These are phyloP conservation scores for Ensete glaucum DNA, from an alignment of 176 grass and related monocot genomes.

Conservation along the genomic window DNA sequence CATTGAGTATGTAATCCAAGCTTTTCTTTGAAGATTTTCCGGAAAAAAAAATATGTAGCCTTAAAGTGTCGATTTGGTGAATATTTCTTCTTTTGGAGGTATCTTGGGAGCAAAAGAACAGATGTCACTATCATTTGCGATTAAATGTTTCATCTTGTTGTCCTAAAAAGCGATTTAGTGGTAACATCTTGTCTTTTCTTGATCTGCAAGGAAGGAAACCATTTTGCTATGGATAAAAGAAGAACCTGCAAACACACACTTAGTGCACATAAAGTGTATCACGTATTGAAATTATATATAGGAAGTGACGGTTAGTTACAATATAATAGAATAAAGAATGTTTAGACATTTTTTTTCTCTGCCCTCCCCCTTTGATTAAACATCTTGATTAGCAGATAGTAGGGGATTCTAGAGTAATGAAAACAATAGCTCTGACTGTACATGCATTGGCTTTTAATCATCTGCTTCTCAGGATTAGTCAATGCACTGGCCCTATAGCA, in stretches of 20 bases:
- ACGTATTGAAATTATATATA: too few relatives aligned
- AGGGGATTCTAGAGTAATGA: not conserved
- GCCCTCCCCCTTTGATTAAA: too few relatives aligned
- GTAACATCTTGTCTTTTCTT: not conserved
- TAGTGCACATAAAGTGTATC: not conserved
- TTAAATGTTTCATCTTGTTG: too few relatives aligned
- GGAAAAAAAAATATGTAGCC: not conserved
- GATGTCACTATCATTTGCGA: not conserved
- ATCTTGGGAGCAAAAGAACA: not conserved
- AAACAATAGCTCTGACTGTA: not conserved
- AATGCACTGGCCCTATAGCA: not conserved
- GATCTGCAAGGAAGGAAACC: not conserved
- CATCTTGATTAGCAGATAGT: too few relatives aligned
- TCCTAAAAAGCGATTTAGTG: not conserved
- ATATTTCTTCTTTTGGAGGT: not conserved
- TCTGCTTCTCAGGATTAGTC: not conserved
- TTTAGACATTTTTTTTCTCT: too few relatives aligned
- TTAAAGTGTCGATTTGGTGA: not conserved
- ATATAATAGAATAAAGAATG: too few relatives aligned
- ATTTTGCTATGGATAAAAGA: not conserved
- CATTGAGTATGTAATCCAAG: conserved; percentile 1
- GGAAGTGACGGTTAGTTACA: too few relatives aligned
- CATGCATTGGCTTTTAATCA: not conserved
- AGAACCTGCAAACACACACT: not conserved
- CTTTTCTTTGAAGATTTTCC: not conserved